Evolutionary conservation across 2,329 filamentous ascomycete species (phyloP), one percentile per base, ranked within the genome.

Genomic region (Cryphonectria naterciae): DNA sequence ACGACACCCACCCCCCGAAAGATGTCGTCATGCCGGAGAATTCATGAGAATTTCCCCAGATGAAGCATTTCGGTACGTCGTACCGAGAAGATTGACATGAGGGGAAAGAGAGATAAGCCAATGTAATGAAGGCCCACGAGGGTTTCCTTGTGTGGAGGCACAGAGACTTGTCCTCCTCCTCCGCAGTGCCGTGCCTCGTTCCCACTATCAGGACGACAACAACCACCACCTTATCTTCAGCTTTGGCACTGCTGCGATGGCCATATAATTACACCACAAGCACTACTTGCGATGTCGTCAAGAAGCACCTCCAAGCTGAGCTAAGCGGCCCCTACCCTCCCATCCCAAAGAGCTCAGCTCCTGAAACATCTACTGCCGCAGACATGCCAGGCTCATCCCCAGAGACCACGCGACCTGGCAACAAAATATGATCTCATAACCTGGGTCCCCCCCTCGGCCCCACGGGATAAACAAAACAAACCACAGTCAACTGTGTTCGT

Each of bases 331-430:
- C 39, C 32, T 22, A 49, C 46, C 61, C 58, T 43, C 56, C 28
- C 35, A 69, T 65, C 41, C 22, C 62, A 49, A 56, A 56, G 35
- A 37, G 43, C 61, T 7, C 19, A 63, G 37, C 35, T 46, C 41
- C 60, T 68, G 70, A 70, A 70, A 72, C 70, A 49, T 52, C 35
- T 35, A 60, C 54, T 70, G 68, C 69, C 68, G 25, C 65, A 60
- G 56, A 19, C 43, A 54, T 39, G 70, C 25, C 70, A 65, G 67
- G 63, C 49, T 28, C 63, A 35, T 43, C 65, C 37, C 52, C 17
- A 67, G 37, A 64, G 10, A 19, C 41, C 54, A 49, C 46, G 64
- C 62, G 39, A 58, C 19, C 35, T 32, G 39, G 46, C 56, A 60
- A 64, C 54, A 15, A 64, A 39, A 46, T n/a, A 46, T 19, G 67